Evolutionary conservation across 2,329 filamentous ascomycete genomes (phyloP), one percentile per base, ranked within the genome.

Genomic region (Didymella arachidicola): DNA sequence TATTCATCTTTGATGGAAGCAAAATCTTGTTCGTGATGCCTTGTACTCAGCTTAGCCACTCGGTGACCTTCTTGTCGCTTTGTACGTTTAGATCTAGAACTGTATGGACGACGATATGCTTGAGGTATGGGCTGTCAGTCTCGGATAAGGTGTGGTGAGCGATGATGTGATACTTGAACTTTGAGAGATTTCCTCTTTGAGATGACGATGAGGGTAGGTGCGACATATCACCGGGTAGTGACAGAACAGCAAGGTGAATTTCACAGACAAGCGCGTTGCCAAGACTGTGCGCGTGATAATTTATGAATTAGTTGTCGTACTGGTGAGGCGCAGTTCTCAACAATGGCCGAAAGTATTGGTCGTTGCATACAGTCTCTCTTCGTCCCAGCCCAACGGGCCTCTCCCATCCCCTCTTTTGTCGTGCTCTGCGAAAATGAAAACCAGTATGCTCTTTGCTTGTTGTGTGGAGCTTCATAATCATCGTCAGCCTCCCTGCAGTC

Each of bases 191-290:
- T 5, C 44, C 36, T n/a, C 7, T 29, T 16, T 29, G 16, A 43
- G 27, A 3, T 18, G 43, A n/a, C 16, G 8, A 14, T 27, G 11
- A 44, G 44, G 44, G 38, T 36, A 30, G 6, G 30, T 53, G 30
- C 19, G 29, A 58, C 26, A 39, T 38, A 18, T 58, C 48, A 39
- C 48, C 55, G 48, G 55, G 25, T 48, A 48, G 29, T 45, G 18
- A 32, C 55, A 53, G 36, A 10, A 14, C n/a, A 29, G 27, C 26
- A 27, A 14, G 34, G 16, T 2, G 4, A 22, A 29, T 2, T 39
- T 27, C 22, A 18, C 8, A 29, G 27, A 7, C 18, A 3, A 41
- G n/a, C 26, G 7, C 52, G 18, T 18, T 34, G 44, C 45, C 38
- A 53, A 53, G 56, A 2, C 2, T 14, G 3, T 5, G 25, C 18